Evolutionary conservation across 1,284 basidiomycete species (phyloP), one percentile per base, ranked within the genome.

Genomic region (Moesziomyces sp.): DNA sequence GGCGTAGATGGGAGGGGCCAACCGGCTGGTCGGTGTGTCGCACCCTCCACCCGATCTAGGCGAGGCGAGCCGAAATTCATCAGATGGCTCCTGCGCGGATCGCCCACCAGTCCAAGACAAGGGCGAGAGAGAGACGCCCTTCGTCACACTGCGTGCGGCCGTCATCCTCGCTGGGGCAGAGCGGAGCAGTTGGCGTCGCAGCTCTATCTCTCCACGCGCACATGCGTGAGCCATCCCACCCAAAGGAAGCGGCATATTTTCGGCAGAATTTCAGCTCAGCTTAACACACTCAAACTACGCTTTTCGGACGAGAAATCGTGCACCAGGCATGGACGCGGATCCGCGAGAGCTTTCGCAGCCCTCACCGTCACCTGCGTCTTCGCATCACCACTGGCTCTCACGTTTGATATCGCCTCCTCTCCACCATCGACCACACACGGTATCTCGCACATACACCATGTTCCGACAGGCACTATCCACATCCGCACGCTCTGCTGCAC

Each of bases 381-480:
- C 49, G 19, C 49, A 49, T 10, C 45, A 28, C 45, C 50, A 48
- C 53, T 50, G 45, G 46, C 45, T 49, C 21, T 11, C 30, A 30
- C 30, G 9, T 18, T 38, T 1, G 14, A 38, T 7, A 18, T 11
- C 16, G 38, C 16, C 38, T 40, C 18, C 18, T 16, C 19, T 46
- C 45, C 40, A 47, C 44, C 49, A 54, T 46, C 52, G 26, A 9
- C 35, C 11, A 2, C 10, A 33, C 30, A 33, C 30, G 11, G 11
- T 49, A 35, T 42, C 24, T 13, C 30, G 11, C 9, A 21, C 58
- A 49, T 16, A 35, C 57, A 70, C 14, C 24, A 72, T 72, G 69
- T 67, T 72, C 52, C 63, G 63, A 5, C 63, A 72, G 43, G 63
- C 69, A 53, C 48, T 61, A 52, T 51, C 69, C 54, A 48, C 58